Base-by-base conservation (phyloP, 169 alveolate species). In the Babesia bovis region DNA sequence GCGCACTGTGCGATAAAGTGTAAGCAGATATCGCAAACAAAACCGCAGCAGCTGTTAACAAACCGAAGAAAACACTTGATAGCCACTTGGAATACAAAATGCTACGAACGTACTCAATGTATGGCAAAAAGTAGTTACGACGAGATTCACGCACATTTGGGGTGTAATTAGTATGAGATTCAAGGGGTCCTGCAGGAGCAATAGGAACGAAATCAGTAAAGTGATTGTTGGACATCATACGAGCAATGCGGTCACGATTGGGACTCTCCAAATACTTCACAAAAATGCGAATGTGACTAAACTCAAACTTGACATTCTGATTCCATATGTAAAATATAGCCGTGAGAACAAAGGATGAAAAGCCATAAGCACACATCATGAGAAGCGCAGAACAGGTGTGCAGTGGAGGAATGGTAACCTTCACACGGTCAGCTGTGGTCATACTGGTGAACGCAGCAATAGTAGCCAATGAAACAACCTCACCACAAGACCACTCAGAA, bases 401-500 rank as follows among this genome's bases (percentile, higher is more conserved):
- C 52, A 47, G 56, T n/a, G 88, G 88, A 9, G 88, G 88, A 10
- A 81, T 35, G 23, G 25, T 36, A 40, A 71, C 76, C 41, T 21
- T 55, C 15, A 81, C 84, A 32, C 78, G 44, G 28, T 60, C 58
- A 13, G 88, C 88, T 0, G 88, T 81, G 15, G 40, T 33, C 65
- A 81, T 49, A 44, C 77, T 53, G 15, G 68, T 45, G 58, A 9
- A 47, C n/a, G 81, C 84, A 10, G 88, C 84, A 10, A 70, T 47
- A 19, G 67, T 49, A 17, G 68, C 88, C 49, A 81, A 66, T 4
- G 85, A 5, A 3, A 81, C 41, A 19, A 81, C 88, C 59, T 81
- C 88, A 12, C 82, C 88, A 71, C 82, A 51, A 7, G 88, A 69
- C 88, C 88, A 81, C 47, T 81, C 88, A 13, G 88, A 81, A 19